These are phyloP conservation scores for Grifola frondosa DNA, from an alignment of 1,284 basidiomycete species.

Conservation along the genomic window DNA sequence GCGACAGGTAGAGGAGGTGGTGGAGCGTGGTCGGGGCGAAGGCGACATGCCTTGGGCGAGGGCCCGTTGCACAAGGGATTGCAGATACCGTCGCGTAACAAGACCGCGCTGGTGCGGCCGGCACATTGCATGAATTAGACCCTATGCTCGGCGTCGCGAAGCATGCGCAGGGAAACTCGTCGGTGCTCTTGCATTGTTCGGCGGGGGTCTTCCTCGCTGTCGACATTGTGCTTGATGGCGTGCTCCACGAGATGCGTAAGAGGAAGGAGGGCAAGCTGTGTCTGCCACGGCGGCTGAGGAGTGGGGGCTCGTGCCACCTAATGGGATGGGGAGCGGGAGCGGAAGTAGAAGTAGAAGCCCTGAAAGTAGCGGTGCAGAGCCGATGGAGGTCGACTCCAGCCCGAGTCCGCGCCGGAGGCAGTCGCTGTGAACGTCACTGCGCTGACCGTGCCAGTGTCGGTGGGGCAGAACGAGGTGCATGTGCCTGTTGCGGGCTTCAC, in stretches of 20 bases:
- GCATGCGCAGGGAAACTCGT: constrained; percentile 46
- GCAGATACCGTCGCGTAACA: constrained; percentile 4
- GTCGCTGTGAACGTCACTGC: constrained; percentile 21
- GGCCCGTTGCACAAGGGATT: constrained; percentile 33
- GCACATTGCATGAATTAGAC: constrained; percentile 37
- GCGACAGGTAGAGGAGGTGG: constrained; percentile 55
- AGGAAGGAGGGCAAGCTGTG: constrained; percentile 23
- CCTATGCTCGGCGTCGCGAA: constrained; percentile 48
- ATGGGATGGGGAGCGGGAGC: constrained; percentile 19
- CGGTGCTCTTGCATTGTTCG: constrained; percentile 79
- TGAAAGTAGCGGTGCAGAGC: constrained; percentile 18
- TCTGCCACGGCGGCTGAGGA: constrained; percentile 13
- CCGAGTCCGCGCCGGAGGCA: constrained; percentile 12
- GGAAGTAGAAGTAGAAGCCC: constrained; percentile 16
- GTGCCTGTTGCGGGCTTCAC: constrained; percentile 29
- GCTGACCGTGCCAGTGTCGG: constrained; percentile 25
- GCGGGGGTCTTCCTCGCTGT: constrained; percentile 92
- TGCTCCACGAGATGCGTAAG: constrained; percentile 61
- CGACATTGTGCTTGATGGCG: constrained; percentile 80
- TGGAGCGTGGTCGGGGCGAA: constrained; percentile 49
- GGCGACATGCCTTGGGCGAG: constrained; percentile 37
- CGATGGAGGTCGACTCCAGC: constrained; percentile 34
- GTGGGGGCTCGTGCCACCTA: constrained; percentile 12
- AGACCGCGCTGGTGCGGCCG: constrained; percentile 8
- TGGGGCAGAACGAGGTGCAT: constrained; percentile 39